Conservation (phyloP, 225 moss, liverwort and hornwort genomes). For the Lunularia cruciata region DNA sequence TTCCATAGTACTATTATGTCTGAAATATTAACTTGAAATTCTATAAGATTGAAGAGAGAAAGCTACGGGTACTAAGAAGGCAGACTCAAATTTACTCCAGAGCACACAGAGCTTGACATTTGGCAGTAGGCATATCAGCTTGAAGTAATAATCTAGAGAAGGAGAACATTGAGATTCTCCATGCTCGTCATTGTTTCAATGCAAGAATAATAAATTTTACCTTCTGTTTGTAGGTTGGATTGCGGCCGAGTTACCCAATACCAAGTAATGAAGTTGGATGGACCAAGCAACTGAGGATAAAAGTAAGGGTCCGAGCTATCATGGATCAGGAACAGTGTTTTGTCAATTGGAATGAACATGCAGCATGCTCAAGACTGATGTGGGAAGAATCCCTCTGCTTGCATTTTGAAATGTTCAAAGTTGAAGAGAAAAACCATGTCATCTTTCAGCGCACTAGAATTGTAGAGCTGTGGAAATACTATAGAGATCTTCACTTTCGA, state of each 20-base stretch:
- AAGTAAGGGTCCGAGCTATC: constrained; percentile 10
- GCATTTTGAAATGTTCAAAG: constrained; percentile 5
- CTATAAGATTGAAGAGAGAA: no score
- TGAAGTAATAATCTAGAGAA: background rate
- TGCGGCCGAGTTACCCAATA: constrained; percentile 7
- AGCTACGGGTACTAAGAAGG: no score
- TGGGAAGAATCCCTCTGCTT: background rate
- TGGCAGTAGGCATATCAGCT: no score
- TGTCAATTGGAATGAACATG: background rate
- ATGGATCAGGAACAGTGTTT: background rate
- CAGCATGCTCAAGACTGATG: background rate
- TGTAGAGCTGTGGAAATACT: constrained; percentile 3
- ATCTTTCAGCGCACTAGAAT: background rate
- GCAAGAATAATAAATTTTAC: background rate
- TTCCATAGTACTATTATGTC: no score
- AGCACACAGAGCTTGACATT: no score
- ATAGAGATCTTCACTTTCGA: background rate
- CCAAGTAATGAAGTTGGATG: constrained; percentile 11
- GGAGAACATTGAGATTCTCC: no score
- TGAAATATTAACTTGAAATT: no score
- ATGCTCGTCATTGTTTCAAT: background rate
- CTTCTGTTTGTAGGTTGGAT: constrained; percentile 19
- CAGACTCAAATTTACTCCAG: no score
- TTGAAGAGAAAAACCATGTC: background rate
- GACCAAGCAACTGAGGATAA: constrained; percentile 19